Conservation (phyloP, 352 stramenopile species). For the Peronospora belbahrii region DNA sequence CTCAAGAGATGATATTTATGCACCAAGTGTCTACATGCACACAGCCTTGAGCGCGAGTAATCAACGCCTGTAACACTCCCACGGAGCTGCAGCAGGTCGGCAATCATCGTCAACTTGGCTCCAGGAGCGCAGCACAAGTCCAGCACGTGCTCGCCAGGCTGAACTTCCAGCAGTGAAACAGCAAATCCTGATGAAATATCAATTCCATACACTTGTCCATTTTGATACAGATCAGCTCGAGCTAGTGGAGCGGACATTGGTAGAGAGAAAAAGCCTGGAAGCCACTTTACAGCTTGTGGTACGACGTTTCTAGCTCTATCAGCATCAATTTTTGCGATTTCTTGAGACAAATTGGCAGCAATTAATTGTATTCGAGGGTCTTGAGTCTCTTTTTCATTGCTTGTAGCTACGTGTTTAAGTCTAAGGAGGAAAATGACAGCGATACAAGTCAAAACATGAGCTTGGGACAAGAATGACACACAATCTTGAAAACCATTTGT, state of each 20-base stretch:
- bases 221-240: slow-evolving; percentile 36
- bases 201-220: slow-evolving; percentile 70
- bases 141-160: slow-evolving; percentile 80
- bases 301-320: background rate
- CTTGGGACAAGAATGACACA: slow-evolving; percentile 12
- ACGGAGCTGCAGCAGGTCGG: slow-evolving; percentile 54
- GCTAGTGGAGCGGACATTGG: slow-evolving; percentile 39
- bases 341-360: slow-evolving; percentile 12
- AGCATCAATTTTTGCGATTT: slow-evolving; percentile 7
- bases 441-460: slow-evolving; percentile 3
- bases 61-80: slow-evolving; percentile 84
- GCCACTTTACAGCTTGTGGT: slow-evolving; percentile 34
- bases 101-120: slow-evolving; percentile 89
- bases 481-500: slow-evolving; percentile 2
- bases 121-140: slow-evolving; percentile 93
- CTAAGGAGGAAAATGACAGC: slow-evolving; percentile 2
- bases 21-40: slow-evolving; percentile 83
- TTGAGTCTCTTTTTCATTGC: background rate
- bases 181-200: slow-evolving; percentile 75
- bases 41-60: slow-evolving; percentile 74
- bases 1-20: slow-evolving; percentile 89
- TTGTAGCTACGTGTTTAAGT: slow-evolving; percentile 20
- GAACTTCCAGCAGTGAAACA: slow-evolving; percentile 47
- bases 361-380: slow-evolving; percentile 19
- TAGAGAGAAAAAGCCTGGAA: slow-evolving; percentile 60